Evolutionary conservation across 1,284 basidiomycete species (phyloP).

Genomic region (Fomitopsis schrenkii): DNA sequence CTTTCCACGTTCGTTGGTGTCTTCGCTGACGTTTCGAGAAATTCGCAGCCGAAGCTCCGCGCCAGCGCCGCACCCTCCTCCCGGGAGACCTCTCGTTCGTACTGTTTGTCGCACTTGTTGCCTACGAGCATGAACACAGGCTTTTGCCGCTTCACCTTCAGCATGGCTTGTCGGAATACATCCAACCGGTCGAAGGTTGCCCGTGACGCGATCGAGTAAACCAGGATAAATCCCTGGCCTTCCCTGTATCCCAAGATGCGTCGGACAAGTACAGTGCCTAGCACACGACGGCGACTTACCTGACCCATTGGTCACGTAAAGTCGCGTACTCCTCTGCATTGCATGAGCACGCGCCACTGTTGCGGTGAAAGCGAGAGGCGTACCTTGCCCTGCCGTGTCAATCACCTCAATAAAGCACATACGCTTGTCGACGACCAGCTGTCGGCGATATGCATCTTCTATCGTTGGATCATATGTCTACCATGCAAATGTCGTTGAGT

Average conservation of each 20-base stretch:
- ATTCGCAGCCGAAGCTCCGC: constrained; percentile 86
- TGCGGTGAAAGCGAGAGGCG: constrained; percentile 22
- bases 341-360: constrained; percentile 3
- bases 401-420: constrained; percentile 93
- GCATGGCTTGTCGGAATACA: constrained; percentile 93
- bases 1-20: constrained; percentile 94
- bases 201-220: constrained; percentile 96
- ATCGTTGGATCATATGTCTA: constrained; percentile 91
- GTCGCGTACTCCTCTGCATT: constrained; percentile 90
- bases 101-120: constrained; percentile 87
- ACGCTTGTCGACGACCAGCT: constrained; percentile 86
- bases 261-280: background rate
- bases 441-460: constrained; percentile 93
- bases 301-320: constrained; percentile 98
- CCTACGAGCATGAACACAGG: constrained; percentile 88
- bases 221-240: constrained; percentile 97
- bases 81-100: constrained; percentile 82
- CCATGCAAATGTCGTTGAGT: background rate
- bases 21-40: constrained; percentile 96
- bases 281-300: constrained; percentile 46
- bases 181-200: constrained; percentile 93
- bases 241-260: constrained; percentile 53
- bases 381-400: constrained; percentile 93
- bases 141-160: constrained; percentile 87
- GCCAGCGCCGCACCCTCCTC: constrained; percentile 89